Conservation (phyloP, 139 green algal genomes). For the Chloropicon primus region DNA sequence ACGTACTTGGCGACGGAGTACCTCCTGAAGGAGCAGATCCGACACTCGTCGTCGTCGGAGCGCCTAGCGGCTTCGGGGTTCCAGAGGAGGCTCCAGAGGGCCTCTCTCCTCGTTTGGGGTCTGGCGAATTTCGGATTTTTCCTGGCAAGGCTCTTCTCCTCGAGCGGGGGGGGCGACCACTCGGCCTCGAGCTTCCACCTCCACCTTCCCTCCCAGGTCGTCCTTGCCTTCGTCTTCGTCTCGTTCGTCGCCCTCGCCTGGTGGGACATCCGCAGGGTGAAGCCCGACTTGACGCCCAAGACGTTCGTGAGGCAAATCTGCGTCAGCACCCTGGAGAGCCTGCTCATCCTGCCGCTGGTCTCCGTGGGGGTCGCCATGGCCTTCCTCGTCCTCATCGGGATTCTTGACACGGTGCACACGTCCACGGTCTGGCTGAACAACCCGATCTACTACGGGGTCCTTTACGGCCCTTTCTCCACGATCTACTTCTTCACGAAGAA, state of each 20-base stretch:
- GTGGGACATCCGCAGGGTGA: neutral
- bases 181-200: no score
- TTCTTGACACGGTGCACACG: neutral
- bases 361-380: neutral
- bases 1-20: no score
- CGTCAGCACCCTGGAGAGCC: neutral
- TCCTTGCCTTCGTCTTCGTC: neutral
- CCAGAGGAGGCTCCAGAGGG: no score
- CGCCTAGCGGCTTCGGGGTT: no score
- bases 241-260: neutral
- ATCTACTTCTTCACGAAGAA: slow-evolving; percentile 7
- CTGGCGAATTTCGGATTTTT: no score
- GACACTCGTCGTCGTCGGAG: no score
- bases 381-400: neutral
- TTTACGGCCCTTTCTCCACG: slow-evolving; percentile 4
- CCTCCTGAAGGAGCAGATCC: no score
- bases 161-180: no score
- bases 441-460: slow-evolving; percentile 6
- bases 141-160: no score
- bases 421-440: slow-evolving; percentile 1
- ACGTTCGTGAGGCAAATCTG: neutral
- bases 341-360: neutral
- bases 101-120: no score
- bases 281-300: neutral
- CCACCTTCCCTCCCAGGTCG: neutral